phyloP scores from a whole-genome alignment of 2,329 filamentous ascomycete genomes.

The Trichocomaceae sp. region DNA sequence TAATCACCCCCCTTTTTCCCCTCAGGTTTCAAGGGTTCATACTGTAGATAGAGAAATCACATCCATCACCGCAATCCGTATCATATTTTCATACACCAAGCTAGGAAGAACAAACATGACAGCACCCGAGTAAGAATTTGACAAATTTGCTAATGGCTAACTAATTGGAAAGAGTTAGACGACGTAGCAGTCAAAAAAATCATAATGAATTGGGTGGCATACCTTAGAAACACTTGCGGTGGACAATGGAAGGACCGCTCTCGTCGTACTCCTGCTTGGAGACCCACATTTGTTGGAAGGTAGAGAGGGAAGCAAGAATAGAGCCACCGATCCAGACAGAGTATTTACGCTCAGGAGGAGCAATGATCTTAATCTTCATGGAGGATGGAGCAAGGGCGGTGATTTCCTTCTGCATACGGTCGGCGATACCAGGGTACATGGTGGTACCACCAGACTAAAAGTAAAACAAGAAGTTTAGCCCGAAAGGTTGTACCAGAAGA shows the following conservation, averaged over 20 bases:
- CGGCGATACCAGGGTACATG: constrained; percentile 99
- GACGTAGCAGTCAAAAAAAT: background rate
- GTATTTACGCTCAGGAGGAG: constrained; percentile 99
- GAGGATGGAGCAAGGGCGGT: constrained; percentile 97
- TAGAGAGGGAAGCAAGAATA: constrained; percentile 97
- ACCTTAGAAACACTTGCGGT: constrained; percentile 99
- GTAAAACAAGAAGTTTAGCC: constrained; percentile 13
- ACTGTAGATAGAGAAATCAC: constrained; percentile 15
- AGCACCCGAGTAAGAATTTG: constrained; percentile 22
- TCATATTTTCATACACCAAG: constrained; percentile 38
- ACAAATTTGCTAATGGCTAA: constrained; percentile 12
- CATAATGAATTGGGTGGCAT: constrained; percentile 9
- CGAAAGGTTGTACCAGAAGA: background rate
- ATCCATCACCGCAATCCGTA: constrained; percentile 24
- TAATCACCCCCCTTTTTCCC: constrained; percentile 8
- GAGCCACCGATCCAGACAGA: constrained; percentile 99
- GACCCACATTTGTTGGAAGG: constrained; percentile 99
- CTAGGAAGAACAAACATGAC: constrained; percentile 32
- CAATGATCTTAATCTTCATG: constrained; percentile 99
- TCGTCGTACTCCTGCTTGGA: constrained; percentile 99
- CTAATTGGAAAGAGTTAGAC: background rate
- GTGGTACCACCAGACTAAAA: constrained; percentile 96
- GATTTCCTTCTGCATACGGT: constrained; percentile 99
- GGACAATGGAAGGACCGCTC: constrained; percentile 97
- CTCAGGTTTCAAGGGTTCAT: constrained; percentile 1